These are phyloP conservation scores for Backusella westeae DNA, from an alignment of 192 early-diverging fungal species.

Conservation along the genomic window DNA sequence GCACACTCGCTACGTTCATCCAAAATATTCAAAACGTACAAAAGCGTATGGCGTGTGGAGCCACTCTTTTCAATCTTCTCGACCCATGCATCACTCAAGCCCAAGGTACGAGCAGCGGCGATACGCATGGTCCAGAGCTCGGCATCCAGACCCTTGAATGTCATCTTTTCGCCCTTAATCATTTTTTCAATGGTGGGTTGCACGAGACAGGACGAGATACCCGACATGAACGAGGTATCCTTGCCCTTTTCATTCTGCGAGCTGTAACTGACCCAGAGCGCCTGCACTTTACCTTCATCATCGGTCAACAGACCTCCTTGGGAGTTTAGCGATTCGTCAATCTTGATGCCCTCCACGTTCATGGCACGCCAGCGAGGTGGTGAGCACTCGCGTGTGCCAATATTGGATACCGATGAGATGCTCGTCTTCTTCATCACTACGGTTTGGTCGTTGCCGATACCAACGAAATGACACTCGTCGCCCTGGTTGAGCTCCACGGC, in stretches of 20 bases:
- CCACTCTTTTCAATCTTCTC: slow-evolving; percentile 52
- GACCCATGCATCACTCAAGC: slow-evolving; percentile 58
- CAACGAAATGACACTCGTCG: slow-evolving; percentile 54
- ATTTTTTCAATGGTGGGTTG: slow-evolving; percentile 51
- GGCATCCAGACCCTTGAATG: slow-evolving; percentile 55
- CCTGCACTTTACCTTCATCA: slow-evolving; percentile 52
- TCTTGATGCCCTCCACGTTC: slow-evolving; percentile 62
- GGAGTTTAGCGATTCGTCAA: slow-evolving; percentile 63
- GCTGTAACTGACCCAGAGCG: slow-evolving; percentile 71
- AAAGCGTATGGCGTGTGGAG: slow-evolving; percentile 46
- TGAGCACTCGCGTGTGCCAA: slow-evolving; percentile 65
- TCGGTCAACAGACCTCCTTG: slow-evolving; percentile 71
- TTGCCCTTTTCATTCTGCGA: slow-evolving; percentile 66
- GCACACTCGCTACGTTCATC: slow-evolving; percentile 53
- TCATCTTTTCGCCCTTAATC: slow-evolving; percentile 46
- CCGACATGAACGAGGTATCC: slow-evolving; percentile 63
- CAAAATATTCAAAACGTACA: slow-evolving; percentile 60
- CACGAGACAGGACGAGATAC: slow-evolving; percentile 49
- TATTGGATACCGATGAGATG: slow-evolving; percentile 59
- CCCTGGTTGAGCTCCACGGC: slow-evolving; percentile 60
- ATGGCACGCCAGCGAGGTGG: slow-evolving; percentile 63
- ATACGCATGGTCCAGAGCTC: slow-evolving; percentile 63
- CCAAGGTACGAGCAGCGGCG: slow-evolving; percentile 57
- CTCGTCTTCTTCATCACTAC: slow-evolving; percentile 60
- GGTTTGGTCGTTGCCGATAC: slow-evolving; percentile 50